Conservation (phyloP, 2,329 filamentous ascomycete species). For the Calonectria leucothoes region DNA sequence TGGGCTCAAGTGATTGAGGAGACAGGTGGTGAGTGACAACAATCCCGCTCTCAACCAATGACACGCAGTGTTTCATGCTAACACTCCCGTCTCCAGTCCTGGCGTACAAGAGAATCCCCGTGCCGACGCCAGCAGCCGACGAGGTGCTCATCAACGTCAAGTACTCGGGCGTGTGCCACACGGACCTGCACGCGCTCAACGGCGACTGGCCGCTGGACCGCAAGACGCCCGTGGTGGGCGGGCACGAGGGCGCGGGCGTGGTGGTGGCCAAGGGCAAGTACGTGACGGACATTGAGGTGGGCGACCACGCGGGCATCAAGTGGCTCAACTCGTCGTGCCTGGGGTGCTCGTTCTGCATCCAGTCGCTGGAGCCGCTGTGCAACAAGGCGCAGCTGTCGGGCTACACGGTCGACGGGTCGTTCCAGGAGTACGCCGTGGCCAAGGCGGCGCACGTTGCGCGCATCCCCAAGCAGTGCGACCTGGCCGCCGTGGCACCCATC, state of each 20-base stretch:
- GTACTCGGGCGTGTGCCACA: conserved; percentile 21
- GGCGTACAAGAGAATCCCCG: conserved; percentile 13
- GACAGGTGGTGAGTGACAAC: conserved; percentile 13
- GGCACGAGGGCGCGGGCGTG: conserved; percentile 20
- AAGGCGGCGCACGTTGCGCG: conserved; percentile 21
- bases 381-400: conserved; percentile 15
- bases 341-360: conserved; percentile 9
- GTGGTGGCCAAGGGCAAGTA: conserved; percentile 17
- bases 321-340: conserved; percentile 21
- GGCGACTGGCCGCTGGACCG: conserved; percentile 20
- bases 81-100: not conserved
- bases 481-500: conserved; percentile 18
- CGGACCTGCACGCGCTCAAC: conserved; percentile 20
- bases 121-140: conserved; percentile 9
- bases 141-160: conserved; percentile 24
- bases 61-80: no score
- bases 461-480: conserved; percentile 16
- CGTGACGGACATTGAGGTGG: conserved; percentile 12
- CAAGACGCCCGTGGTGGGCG: conserved; percentile 17
- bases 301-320: conserved; percentile 22
- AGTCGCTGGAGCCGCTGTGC: conserved; percentile 17
- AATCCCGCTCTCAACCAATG: not conserved
- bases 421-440: conserved; percentile 25
- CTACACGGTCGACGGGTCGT: conserved; percentile 22
- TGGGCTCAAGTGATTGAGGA: conserved; percentile 22